Base-by-base conservation (phyloP, 805 yeast genomes). In the Candida koratica region DNA sequence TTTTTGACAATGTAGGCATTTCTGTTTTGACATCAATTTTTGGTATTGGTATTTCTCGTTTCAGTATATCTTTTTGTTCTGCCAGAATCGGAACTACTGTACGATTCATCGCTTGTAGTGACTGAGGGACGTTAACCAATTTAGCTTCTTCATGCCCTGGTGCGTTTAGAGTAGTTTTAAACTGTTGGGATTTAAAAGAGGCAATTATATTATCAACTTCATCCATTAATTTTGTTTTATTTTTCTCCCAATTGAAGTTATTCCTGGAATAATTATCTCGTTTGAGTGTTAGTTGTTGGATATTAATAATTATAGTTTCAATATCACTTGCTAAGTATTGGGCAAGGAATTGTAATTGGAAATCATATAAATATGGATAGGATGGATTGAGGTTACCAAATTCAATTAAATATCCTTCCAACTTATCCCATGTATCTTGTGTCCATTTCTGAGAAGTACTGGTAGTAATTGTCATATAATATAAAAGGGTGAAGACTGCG, bases 1-100 rank as follows among this genome's bases (percentile, higher is more conserved):
- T 41, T 12, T 41, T 46, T 1, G 57, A 46, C 17, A 51, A 25
- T 23, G 42, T 41, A 2, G 58, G 56, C 41, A 52, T 43, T 28
- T 36, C 38, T 5, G 10, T 14, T 11, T 28, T 19, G 8, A 20
- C 12, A 10, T 13, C 12, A 14, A 14, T 10, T 28, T 11, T 28
- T 17, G 17, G 16, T 26, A 9, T 26, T 26, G 26, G 17, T 20
- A 20, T 11, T 20, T 8, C 11, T 20, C n/a, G n/a, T n/a, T n/a
- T n/a, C n/a, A n/a, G n/a, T n/a, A n/a, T n/a, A n/a, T n/a, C n/a
- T n/a, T n/a, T n/a, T n/a, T n/a, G n/a, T n/a, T n/a, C n/a, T n/a
- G n/a, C n/a, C n/a, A n/a, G n/a, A n/a, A n/a, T n/a, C 9, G 23
- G 23, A 10, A 20, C 23, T 10, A 8, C 10, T 20, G 7, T 10